Conservation (phyloP, 2,329 filamentous ascomycete genomes). For the Zymoseptoria pseudotritici region DNA sequence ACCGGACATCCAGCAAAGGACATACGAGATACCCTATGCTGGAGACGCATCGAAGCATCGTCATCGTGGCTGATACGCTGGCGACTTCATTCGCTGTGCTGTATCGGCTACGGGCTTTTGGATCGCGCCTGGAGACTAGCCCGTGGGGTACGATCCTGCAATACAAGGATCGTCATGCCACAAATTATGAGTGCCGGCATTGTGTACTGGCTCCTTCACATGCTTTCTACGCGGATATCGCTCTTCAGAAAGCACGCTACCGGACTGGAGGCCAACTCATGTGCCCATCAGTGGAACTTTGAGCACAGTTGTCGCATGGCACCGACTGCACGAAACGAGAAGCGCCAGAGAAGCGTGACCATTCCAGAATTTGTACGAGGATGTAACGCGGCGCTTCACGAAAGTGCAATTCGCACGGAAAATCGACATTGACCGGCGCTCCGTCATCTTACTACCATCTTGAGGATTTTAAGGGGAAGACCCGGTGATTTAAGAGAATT, state of each 20-base stretch:
- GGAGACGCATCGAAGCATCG: background rate
- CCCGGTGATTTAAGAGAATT: background rate
- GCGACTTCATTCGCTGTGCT: background rate
- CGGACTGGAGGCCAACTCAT: background rate
- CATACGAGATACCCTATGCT: background rate
- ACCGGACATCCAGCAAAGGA: background rate
- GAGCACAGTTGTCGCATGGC: background rate
- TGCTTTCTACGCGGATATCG: background rate
- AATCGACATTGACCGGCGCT: background rate
- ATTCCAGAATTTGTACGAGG: background rate
- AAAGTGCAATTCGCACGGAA: background rate
- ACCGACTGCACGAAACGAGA: background rate
- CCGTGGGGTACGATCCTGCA: background rate
- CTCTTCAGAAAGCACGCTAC: background rate
- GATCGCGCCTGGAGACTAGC: background rate
- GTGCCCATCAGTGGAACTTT: background rate
- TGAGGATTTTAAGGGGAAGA: background rate
- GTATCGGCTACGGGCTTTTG: background rate
- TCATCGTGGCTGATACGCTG: background rate
- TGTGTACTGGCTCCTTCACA: background rate
- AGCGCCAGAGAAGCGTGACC: background rate
- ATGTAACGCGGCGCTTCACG: background rate
- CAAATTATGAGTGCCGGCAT: background rate
- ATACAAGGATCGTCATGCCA: background rate
- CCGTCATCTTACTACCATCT: background rate